Evolutionary conservation across 1,284 basidiomycete genomes (phyloP), one percentile per base, ranked within the genome.

Genomic region (Trametes versicolor): DNA sequence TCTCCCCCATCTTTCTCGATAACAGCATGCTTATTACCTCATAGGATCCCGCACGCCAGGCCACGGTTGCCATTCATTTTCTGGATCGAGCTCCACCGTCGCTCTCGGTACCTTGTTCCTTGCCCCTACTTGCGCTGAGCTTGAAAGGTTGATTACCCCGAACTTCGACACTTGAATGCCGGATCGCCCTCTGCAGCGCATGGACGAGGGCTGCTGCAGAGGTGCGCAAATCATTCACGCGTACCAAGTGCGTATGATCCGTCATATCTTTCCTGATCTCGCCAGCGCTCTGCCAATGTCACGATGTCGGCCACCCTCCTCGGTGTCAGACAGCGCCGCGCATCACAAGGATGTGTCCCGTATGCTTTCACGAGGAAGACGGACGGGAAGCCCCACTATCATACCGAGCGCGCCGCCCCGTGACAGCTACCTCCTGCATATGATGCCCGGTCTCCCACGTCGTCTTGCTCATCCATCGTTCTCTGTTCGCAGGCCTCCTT

Each of bases 351-450:
- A 9, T 5, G 12, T 34, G 4, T 19, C 25, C 37, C 39, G 25
- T 50, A 47, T 45, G 58, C 39, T 34, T 15, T 27, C 29, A 29
- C 25, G 19, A 43, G 27, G 48, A 49, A 49, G 25, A 17, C 45
- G 32, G 8, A 45, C n/a, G 36, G 25, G 49, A 39, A 39, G 50
- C 58, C 36, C 58, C 58, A 60, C 58, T 34, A n/a, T 45, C 58
- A 52, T 60, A 60, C 49, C 49, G 49, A 52, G 6, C 39, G 34
- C 39, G 21, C n/a, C 29, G 27, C 15, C 58, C 21, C 50, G 58
- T 60, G 58, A 60, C 43, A 2, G 17, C 12, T 15, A 32, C 27
- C 8, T 32, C 56, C 56, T 48, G 36, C 45, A 45, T 34, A 52
- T 50, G 48, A 34, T 25, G 17, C 27, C 37, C 49, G 37, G 27